Evolutionary conservation across 2,329 filamentous ascomycete species (phyloP), one percentile per base, ranked within the genome.

Genomic region (Hirsutella rhossiliensis): DNA sequence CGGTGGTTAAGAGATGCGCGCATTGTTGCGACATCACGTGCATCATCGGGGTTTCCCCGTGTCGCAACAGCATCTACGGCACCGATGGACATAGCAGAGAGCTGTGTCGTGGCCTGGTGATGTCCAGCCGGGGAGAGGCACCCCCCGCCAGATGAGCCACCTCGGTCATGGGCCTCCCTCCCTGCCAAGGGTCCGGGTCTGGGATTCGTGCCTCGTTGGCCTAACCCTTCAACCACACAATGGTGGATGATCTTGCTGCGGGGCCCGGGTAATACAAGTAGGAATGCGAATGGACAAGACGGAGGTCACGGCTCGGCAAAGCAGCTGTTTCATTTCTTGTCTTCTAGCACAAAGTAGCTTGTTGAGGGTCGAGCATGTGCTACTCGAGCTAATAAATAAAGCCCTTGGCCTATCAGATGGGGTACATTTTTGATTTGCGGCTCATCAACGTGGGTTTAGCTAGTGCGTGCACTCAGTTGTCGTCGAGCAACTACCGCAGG

Each of bases 401-500:
- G 44, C 47, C 43, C 48, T 51, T 50, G 47, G 49, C 58, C 58
- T 56, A 60, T 61, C 56, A 60, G 50, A 52, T 45, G 48, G 50
- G 42, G 50, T 41, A 46, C 43, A 56, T 50, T 54, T 50, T 45
- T 55, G 56, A 52, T 54, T 56, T 60, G 58, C 58, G 57, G 56
- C 56, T 60, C 51, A 45, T 41, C 40, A 43, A 47, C 48, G 47
- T 52, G 46, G 52, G 52, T 50, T 54, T 49, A 44, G 43, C 43
- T 54, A 61, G 60, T 58, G 60, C 53, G 52, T 59, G 56, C 53
- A 52, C 53, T 51, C 52, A 27, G 53, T 55, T 54, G 54, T 58
- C 51, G 52, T 56, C 52, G 48, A 54, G 57, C 50, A 54, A 55
- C 51, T 52, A 53, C 55, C 52, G 56, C 56, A 54, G 23, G 23